Conservation (phyloP, 2,329 filamentous ascomycete species). For the Penicillium griseofulvum region DNA sequence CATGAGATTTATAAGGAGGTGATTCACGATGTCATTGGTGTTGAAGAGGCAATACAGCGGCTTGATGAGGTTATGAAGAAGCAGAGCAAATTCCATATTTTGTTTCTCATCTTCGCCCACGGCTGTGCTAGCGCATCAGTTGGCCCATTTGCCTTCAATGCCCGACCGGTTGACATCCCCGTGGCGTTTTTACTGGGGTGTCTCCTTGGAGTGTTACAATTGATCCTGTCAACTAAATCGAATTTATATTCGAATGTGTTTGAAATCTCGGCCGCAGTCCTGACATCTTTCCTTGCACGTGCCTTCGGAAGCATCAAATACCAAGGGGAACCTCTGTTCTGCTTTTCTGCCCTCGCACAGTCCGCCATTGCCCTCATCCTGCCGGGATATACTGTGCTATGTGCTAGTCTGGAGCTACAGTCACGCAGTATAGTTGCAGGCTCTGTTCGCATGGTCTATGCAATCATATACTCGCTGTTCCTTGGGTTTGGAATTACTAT, state of each 20-base stretch:
- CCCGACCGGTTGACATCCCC: constrained; percentile 73
- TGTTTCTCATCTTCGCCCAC: constrained; percentile 63
- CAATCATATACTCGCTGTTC: constrained; percentile 70
- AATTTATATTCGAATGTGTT: constrained; percentile 65
- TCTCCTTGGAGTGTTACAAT: constrained; percentile 70
- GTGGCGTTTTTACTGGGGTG: constrained; percentile 73
- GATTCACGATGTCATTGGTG: constrained; percentile 47
- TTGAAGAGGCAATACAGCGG: constrained; percentile 46
- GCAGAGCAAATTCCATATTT: constrained; percentile 54
- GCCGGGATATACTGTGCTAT: constrained; percentile 64
- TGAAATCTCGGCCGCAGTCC: constrained; percentile 61
- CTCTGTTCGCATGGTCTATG: constrained; percentile 71
- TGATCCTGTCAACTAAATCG: constrained; percentile 70
- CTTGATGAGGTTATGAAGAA: constrained; percentile 56
- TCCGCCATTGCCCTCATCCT: constrained; percentile 74
- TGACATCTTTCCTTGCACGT: constrained; percentile 68
- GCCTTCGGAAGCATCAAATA: constrained; percentile 63
- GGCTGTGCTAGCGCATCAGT: constrained; percentile 74
- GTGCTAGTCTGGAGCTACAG: constrained; percentile 64
- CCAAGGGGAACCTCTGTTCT: constrained; percentile 52
- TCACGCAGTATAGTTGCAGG: constrained; percentile 67
- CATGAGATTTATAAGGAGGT: constrained; percentile 50
- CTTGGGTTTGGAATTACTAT: constrained; percentile 71
- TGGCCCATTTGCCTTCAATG: constrained; percentile 76
- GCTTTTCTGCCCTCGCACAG: constrained; percentile 69